Evolutionary conservation across 1,139 yeast species (phyloP).

Genomic region (Saccharomyces hybrid): DNA sequence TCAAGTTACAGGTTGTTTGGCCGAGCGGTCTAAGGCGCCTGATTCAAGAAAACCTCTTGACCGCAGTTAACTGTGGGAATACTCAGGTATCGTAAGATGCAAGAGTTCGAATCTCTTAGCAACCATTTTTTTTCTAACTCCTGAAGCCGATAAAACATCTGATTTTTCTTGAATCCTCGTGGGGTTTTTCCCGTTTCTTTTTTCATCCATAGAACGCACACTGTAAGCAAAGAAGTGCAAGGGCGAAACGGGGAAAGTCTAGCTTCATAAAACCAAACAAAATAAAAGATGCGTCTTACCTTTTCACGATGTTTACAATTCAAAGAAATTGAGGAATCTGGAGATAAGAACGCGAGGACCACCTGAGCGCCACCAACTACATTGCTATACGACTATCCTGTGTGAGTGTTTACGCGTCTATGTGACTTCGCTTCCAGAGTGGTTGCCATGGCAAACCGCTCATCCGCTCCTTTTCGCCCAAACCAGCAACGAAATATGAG

Average conservation of each 20-base stretch:
- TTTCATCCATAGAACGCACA: neutral
- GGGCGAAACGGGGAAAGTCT: neutral
- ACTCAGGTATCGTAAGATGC: too few species aligned
- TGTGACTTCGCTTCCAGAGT: neutral
- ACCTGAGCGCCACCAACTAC: neutral
- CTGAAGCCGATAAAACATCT: too few species aligned
- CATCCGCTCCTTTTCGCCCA: neutral
- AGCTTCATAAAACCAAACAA: neutral
- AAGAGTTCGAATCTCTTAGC: too few species aligned
- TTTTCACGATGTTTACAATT: neutral
- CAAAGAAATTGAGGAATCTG: neutral
- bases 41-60: too few species aligned
- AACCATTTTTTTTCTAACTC: too few species aligned
- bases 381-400: neutral
- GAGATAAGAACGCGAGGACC: neutral
- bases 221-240: neutral
- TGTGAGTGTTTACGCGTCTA: neutral
- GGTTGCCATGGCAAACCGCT: slow-evolving; percentile 3
- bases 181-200: neutral
- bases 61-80: too few species aligned
- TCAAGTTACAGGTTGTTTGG: too few species aligned
- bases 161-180: neutral
- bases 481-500: neutral
- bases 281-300: neutral
- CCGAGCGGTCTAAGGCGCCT: too few species aligned